phyloP scores from a whole-genome alignment of 140 eudicot genomes.

The Anethum foeniculum region DNA sequence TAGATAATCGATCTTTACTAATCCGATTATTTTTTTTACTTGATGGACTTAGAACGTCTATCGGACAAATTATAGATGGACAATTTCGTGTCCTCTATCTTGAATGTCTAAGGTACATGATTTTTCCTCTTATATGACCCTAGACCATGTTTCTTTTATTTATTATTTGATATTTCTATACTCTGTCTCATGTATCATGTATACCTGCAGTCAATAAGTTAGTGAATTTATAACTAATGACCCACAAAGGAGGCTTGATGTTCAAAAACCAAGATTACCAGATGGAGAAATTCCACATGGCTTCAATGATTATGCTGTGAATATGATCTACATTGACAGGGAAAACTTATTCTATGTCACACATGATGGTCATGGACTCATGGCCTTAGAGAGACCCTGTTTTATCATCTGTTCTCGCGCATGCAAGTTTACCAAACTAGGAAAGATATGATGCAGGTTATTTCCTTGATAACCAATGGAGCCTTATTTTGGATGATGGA shows the following conservation, averaged over 20 bases:
- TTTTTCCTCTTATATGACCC: not conserved
- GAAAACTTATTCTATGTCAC: conserved; percentile 40
- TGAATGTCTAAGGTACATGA: conserved; percentile 52
- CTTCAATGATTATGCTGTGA: conserved; percentile 82
- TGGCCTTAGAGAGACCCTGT: conserved; percentile 92
- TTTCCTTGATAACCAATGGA: conserved; percentile 54
- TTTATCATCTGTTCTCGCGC: conserved; percentile 45
- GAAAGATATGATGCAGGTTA: conserved; percentile 57
- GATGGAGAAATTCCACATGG: conserved; percentile 79
- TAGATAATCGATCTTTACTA: too few relatives aligned
- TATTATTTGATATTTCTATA: not conserved
- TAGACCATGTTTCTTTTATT: conserved; percentile 9
- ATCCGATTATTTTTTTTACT: not conserved
- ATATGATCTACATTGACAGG: conserved; percentile 57
- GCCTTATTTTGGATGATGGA: conserved; percentile 87
- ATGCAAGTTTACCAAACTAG: conserved; percentile 36
- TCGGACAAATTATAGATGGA: conserved; percentile 63
- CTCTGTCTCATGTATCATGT: conserved; percentile 1
- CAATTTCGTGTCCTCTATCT: conserved; percentile 60
- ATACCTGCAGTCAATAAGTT: conserved; percentile 45
- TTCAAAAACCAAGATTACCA: conserved; percentile 58
- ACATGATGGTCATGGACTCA: conserved; percentile 54
- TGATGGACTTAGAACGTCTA: conserved; percentile 68
- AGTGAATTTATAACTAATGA: conserved; percentile 66
- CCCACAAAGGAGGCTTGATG: conserved; percentile 72